These are phyloP conservation scores for Blepharisma stoltei DNA, from an alignment of 73 alveolate genomes.

Conservation along the genomic window DNA sequence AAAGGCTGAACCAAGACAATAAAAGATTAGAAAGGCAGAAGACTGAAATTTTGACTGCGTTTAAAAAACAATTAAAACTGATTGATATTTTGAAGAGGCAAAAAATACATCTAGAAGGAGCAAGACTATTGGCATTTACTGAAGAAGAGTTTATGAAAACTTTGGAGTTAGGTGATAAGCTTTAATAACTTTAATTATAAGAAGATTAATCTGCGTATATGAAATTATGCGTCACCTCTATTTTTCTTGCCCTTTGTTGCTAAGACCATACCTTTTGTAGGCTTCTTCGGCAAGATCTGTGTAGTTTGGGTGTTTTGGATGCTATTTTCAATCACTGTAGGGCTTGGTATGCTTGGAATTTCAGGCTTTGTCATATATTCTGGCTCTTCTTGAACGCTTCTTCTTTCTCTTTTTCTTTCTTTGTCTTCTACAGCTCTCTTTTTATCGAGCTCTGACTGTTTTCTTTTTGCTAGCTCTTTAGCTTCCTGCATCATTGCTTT, in stretches of 20 bases:
- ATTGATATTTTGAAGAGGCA: conserved; percentile 83
- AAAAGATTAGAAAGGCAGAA: conserved; percentile 85
- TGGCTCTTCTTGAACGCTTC: too few relatives aligned
- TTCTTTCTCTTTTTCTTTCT: neutral
- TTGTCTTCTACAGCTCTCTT: conserved; percentile 40
- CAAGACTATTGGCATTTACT: conserved; percentile 81
- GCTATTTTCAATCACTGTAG: too few relatives aligned
- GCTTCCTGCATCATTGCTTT: conserved; percentile 56
- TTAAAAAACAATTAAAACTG: conserved; percentile 84
- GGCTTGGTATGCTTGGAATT: too few relatives aligned
- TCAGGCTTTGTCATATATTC: too few relatives aligned
- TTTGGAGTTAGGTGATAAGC: conserved; percentile 18
- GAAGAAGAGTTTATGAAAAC: conserved; percentile 85
- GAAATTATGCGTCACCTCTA: too few relatives aligned
- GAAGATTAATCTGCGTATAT: too few relatives aligned
- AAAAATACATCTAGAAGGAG: conserved; percentile 89
- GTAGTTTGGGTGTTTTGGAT: too few relatives aligned
- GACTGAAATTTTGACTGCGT: conserved; percentile 81
- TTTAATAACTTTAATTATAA: neutral
- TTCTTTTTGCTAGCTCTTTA: conserved; percentile 46
- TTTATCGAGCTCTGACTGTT: conserved; percentile 35
- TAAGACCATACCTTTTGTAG: too few relatives aligned
- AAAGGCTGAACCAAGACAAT: conserved; percentile 80
- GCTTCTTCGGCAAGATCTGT: too few relatives aligned
- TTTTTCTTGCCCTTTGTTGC: too few relatives aligned